Base-by-base conservation (phyloP, 768 basidiomycete species). In the Mycena rosella region DNA sequence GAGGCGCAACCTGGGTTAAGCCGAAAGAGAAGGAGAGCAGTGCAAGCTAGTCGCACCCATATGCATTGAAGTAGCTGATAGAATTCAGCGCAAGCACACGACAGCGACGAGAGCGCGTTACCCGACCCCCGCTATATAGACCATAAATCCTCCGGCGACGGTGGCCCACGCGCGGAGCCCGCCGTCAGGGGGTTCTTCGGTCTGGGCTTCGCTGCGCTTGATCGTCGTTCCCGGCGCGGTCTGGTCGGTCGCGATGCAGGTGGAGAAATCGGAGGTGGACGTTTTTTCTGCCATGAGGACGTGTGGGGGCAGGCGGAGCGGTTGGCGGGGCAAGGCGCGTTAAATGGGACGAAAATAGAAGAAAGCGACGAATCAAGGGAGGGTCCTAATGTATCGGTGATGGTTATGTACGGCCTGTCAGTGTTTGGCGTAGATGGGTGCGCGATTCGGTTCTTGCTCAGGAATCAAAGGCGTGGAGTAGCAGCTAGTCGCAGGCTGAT, bases 11-110 rank as follows among this genome's bases (percentile, higher is more conserved):
- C 22, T 32, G 17, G 13, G 45, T 67, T 27, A 45, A 56, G 22
- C 47, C 45, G 59, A 67, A 51, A 67, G n/a, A 22, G 51, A 49
- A 38, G 30, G 29, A 10, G 20, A 52, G 34, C 15, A n/a, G 2
- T 24, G 24, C 32, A 11, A 34, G 32, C 52, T 36, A 60, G 52
- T n/a, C 65, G 45, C 13, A 67, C 66, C 66, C 66, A 45, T 67
- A 67, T 44, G 66, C 66, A 30, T 67, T 67, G 60, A 67, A 67
- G 32, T 67, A 67, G 8, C 66, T 67, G 47, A 15, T 48, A 42
- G n/a, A 17, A 51, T 32, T 38, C 10, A 30, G 14, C 5, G 38
- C 17, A 9, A 42, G 47, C 20, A 32, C 15, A 18, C 24, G n/a
- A 34, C 9, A 44, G 22, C 5, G 26, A 42, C 29, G 11, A 24